Evolutionary conservation across 2,329 filamentous ascomycete species (phyloP).

Genomic region (Pseudofabraea citricarpa): DNA sequence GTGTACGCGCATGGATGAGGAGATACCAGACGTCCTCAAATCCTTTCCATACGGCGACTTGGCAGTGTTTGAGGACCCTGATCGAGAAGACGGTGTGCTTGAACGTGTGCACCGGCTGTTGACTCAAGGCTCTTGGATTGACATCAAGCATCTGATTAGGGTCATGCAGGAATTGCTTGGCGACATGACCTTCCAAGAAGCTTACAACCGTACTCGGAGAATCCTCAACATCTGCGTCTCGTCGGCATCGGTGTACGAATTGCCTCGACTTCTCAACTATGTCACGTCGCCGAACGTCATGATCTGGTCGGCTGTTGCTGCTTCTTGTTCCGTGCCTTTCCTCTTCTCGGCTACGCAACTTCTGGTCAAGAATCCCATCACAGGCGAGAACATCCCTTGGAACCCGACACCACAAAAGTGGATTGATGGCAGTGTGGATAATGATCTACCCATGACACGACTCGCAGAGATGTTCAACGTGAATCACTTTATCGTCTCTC

Average conservation of each 20-base stretch:
- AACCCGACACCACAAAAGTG: slow-evolving; percentile 79
- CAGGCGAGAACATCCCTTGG: slow-evolving; percentile 75
- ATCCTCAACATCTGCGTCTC: slow-evolving; percentile 95
- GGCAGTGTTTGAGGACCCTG: slow-evolving; percentile 56
- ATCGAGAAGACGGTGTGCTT: slow-evolving; percentile 57
- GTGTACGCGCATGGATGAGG: slow-evolving; percentile 58
- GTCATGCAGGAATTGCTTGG: slow-evolving; percentile 80
- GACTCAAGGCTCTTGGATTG: slow-evolving; percentile 79
- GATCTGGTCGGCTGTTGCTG: slow-evolving; percentile 95
- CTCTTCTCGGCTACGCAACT: slow-evolving; percentile 77
- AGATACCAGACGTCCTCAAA: slow-evolving; percentile 53
- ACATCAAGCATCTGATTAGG: slow-evolving; percentile 73
- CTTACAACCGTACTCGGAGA: slow-evolving; percentile 87
- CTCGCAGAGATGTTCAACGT: slow-evolving; percentile 96
- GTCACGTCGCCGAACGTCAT: slow-evolving; percentile 90
- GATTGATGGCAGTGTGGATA: slow-evolving; percentile 94
- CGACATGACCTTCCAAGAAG: slow-evolving; percentile 91
- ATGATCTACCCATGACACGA: slow-evolving; percentile 85
- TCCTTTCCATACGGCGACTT: slow-evolving; percentile 59
- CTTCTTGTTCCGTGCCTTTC: slow-evolving; percentile 87
- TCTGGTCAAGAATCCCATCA: slow-evolving; percentile 78
- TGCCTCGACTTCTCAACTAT: slow-evolving; percentile 85
- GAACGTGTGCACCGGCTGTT: slow-evolving; percentile 68
- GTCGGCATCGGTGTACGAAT: slow-evolving; percentile 78
- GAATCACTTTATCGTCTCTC: slow-evolving; percentile 96